Base-by-base conservation (phyloP, 805 yeast genomes). In the Candida manassasensis region DNA sequence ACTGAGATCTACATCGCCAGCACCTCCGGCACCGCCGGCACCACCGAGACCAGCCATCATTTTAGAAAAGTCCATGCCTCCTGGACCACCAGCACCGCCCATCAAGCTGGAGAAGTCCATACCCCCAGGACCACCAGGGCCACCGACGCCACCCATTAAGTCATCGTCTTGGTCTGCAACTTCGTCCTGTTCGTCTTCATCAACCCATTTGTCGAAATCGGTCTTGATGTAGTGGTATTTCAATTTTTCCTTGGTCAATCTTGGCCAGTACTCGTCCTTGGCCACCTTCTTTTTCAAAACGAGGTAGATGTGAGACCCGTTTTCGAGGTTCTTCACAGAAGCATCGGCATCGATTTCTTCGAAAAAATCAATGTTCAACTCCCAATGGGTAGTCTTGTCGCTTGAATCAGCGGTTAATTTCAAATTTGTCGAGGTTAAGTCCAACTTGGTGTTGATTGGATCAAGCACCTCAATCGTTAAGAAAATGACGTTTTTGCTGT, bases 171-270 rank as follows among this genome's bases (percentile, higher is more conserved):
- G 72, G 27, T 71, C 81, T 8, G 67, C 70, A 34, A 61, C 68
- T 39, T 79, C 89, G 27, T 86, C 88, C 64, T 90, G 98, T 64
- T 90, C 98, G 56, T 90, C 98, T 68, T 90, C 97, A 56, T 90
- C 98, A 27, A 85, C 95, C 98, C 98, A 90, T 61, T 81, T 85
- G 67, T 89, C 96, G 55, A 90, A 90, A 56, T 90, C 97, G 10
- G 98, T 90, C 70, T 85, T 84, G 57, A 90, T 76, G 62, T 75
- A 85, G 45, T 80, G 86, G 42, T 73, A 75, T 57, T 81, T 87
- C 53, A 75, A 71, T 68, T 88, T 86, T 51, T 84, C 89, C 64
- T 88, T 89, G 38, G 89, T 83, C 57, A 90, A 73, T 55, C 97
- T 78, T 49, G 98, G 97, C 98, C 98, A 90, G 71, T 63, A 90